phyloP scores from a whole-genome alignment of 1,139 yeast genomes.

The Debaryomyces coudertii region DNA sequence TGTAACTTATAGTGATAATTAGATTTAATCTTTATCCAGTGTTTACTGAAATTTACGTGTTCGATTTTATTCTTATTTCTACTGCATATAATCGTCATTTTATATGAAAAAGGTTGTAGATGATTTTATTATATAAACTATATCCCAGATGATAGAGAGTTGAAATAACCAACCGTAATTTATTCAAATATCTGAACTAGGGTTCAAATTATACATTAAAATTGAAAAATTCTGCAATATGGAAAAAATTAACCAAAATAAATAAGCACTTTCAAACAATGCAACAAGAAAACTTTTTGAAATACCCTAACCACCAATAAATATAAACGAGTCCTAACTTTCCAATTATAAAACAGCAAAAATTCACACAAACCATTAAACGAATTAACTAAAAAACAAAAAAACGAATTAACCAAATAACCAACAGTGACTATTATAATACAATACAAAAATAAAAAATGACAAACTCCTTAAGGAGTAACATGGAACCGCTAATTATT shows the following conservation, averaged over 20 bases:
- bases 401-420: constrained; percentile 2
- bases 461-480: background rate
- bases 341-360: background rate
- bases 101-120: background rate
- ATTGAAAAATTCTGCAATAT: background rate
- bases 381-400: background rate
- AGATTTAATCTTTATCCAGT: background rate
- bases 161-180: background rate
- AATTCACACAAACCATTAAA: constrained; percentile 1
- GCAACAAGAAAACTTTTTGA: background rate
- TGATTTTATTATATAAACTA: constrained; percentile 4
- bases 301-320: constrained; percentile 4
- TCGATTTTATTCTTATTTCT: background rate
- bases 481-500: background rate
- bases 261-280: constrained; percentile 1
- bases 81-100: constrained; percentile 1
- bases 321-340: constrained; percentile 5
- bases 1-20: background rate
- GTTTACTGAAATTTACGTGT: constrained; percentile 7
- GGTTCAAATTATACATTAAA: background rate
- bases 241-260: background rate
- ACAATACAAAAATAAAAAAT: constrained; percentile 3
- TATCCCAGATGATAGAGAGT: constrained; percentile 2
- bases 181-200: background rate
- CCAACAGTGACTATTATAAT: background rate